Evolutionary conservation across 2,329 filamentous ascomycete species (phyloP), one percentile per base, ranked within the genome.

Genomic region (Epichloe amarillans): DNA sequence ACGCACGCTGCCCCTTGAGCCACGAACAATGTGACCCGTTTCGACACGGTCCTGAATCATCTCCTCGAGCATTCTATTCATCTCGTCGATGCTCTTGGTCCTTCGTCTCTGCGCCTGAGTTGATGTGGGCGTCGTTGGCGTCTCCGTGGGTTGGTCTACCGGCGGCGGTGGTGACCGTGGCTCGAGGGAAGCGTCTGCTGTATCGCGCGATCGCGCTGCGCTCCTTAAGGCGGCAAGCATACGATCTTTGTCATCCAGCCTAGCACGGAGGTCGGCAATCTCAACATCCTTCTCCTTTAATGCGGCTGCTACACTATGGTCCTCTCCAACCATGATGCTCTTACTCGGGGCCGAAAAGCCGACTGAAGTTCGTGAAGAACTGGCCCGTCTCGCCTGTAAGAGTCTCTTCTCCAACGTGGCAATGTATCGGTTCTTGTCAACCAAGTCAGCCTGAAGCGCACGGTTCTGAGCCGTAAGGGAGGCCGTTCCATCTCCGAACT

Each of bases 371-470:
- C 91, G 82, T 7, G 88, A 91, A 50, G 95, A 89, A 67, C 90
- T 96, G 0, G 89, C 88, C 46, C 91, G 78, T 40, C 93, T 79
- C 38, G 93, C 93, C 62, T 98, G 93, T 36, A 97, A 73, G 1
- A 98, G 73, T 26, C 93, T 81, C 67, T 94, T 94, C 70, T 98
- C 93, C 12, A 98, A 70, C 0, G 93, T 97, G 30, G 86, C 79
- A 58, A 97, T 97, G 66, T 98, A 98, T 35, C 93, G 85, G 60
- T 93, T 97, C 72, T 95, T 96, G 69, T 98, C 93, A n/a, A 79
- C 80, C 45, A 98, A 77, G 65, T 98, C 93, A n/a, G 89, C 82
- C 65, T 95, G 93, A 46, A 98, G 71, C n/a, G 94, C 86, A 47
- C 83, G 81, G 58, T 96, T 89, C 63, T 96, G 93, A n/a, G 87